phyloP scores from a whole-genome alignment of 2,329 filamentous ascomycete species.

The Cercospora berteroae region DNA sequence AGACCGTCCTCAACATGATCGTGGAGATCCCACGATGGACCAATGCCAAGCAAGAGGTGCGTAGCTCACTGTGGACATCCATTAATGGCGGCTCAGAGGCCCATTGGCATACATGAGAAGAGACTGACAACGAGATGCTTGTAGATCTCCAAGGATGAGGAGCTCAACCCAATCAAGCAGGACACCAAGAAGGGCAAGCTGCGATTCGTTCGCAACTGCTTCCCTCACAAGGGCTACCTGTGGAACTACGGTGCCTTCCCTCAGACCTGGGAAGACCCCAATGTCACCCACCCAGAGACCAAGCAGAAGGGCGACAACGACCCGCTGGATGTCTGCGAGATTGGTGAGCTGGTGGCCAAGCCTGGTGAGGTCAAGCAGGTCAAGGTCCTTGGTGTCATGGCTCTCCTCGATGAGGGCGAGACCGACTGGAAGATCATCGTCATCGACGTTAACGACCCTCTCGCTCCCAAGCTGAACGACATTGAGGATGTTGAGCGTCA shows the following conservation, averaged over 20 bases:
- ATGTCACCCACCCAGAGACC: slow-evolving; percentile 92
- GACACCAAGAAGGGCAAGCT: slow-evolving; percentile 99
- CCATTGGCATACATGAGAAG: background rate
- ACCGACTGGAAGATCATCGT: slow-evolving; percentile 99
- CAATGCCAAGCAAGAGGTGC: slow-evolving; percentile 98
- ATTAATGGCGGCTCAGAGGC: background rate
- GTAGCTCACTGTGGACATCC: slow-evolving; percentile 37
- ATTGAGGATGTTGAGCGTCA: slow-evolving; percentile 98
- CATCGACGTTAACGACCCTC: slow-evolving; percentile 95
- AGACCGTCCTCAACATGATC: slow-evolving; percentile 97
- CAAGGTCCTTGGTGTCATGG: slow-evolving; percentile 99
- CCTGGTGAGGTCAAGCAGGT: slow-evolving; percentile 98
- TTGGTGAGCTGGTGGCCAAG: slow-evolving; percentile 96
- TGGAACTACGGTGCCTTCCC: slow-evolving; percentile 99
- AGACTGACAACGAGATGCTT: slow-evolving; percentile 20
- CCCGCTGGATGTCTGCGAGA: slow-evolving; percentile 98
- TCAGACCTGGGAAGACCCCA: slow-evolving; percentile 99
- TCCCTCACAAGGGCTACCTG: slow-evolving; percentile 99
- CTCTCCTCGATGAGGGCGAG: slow-evolving; percentile 97
- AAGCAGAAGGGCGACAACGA: slow-evolving; percentile 99
- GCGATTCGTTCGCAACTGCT: slow-evolving; percentile 99
- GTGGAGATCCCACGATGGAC: slow-evolving; percentile 99
- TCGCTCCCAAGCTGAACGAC: slow-evolving; percentile 95
- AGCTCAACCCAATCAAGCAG: slow-evolving; percentile 99
- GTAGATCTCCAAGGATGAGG: slow-evolving; percentile 97